Evolutionary conservation across 441 rosid genomes (phyloP).

Genomic region (Populus hybrid): DNA sequence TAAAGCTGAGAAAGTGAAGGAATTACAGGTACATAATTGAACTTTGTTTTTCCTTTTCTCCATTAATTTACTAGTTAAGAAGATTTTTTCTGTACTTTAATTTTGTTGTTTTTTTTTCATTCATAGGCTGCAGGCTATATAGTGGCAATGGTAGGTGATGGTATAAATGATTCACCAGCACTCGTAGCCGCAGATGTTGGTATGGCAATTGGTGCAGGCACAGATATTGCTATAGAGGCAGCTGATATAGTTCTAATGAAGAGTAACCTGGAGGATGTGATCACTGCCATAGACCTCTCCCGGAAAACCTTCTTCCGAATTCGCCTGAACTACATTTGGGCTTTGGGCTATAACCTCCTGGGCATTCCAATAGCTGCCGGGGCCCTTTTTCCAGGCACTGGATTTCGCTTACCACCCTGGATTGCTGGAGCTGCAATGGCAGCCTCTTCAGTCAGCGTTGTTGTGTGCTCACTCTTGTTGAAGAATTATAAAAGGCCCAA

Average conservation of each 20-base stretch:
- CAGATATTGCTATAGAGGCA: slow-evolving; percentile 93
- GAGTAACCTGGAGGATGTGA: slow-evolving; percentile 85
- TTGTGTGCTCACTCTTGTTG: slow-evolving; percentile 78
- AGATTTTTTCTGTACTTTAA: background rate
- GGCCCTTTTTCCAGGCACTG: slow-evolving; percentile 63
- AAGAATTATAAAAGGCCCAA: slow-evolving; percentile 71
- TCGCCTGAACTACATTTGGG: slow-evolving; percentile 91
- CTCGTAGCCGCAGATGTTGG: slow-evolving; percentile 90
- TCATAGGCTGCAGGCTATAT: slow-evolving; percentile 54
- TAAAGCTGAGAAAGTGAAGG: slow-evolving; percentile 85
- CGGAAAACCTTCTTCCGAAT: slow-evolving; percentile 76
- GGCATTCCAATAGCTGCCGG: slow-evolving; percentile 91
- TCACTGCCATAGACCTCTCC: slow-evolving; percentile 85
- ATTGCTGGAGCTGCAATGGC: slow-evolving; percentile 99
- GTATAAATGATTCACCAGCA: slow-evolving; percentile 89
- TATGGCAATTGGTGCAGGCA: slow-evolving; percentile 95
- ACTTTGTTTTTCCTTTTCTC: background rate
- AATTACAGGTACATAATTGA: slow-evolving; percentile 49
- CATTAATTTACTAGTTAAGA: background rate
- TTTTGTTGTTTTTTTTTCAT: background rate
- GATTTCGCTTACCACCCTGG: slow-evolving; percentile 91
- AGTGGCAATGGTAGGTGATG: slow-evolving; percentile 97
- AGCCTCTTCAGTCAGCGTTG: slow-evolving; percentile 90
- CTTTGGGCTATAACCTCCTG: slow-evolving; percentile 70
- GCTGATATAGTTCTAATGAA: slow-evolving; percentile 91